Percentiles rank a stretch among this genome's conserved stretches.
Evolutionary conservation across 1,284 basidiomycete genomes (phyloP).

Genomic region (Ceratobasidium sp.): DNA sequence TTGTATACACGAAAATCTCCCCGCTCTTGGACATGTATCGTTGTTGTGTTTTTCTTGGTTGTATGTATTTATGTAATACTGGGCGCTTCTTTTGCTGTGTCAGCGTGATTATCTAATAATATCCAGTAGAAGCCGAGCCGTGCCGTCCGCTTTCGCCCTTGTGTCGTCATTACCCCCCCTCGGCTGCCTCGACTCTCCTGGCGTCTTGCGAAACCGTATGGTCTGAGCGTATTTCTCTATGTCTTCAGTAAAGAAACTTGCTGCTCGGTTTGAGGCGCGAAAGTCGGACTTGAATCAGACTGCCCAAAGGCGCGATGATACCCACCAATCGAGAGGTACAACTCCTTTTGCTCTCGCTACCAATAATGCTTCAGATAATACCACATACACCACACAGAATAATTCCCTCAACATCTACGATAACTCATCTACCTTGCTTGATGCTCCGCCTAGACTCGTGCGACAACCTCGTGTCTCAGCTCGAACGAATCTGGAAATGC

Average conservation of each 20-base stretch:
- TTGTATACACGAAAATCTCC: neutral
- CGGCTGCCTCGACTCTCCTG: neutral
- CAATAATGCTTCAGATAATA: conserved; percentile 4
- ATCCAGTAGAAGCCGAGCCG: neutral
- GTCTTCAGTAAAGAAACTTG: conserved; percentile 7
- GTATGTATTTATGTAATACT: conserved; percentile 19
- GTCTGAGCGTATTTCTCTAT: neutral
- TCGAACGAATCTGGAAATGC: conserved; percentile 3
- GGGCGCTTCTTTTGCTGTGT: conserved; percentile 1
- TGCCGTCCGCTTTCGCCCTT: conserved; percentile 6
- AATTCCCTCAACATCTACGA: neutral
- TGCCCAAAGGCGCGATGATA: neutral
- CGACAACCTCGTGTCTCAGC: conserved; percentile 1
- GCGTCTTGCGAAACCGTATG: neutral
- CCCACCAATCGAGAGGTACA: neutral
- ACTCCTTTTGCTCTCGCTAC: neutral
- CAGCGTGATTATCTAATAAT: conserved; percentile 5
- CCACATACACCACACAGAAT: neutral
- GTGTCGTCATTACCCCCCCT: conserved; percentile 2
- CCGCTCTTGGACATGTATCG: conserved; percentile 2
- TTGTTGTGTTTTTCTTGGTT: neutral
- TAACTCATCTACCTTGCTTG: neutral
- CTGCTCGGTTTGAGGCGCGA: conserved; percentile 10
- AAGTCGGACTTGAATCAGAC: neutral
- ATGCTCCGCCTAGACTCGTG: neutral